These are phyloP conservation scores for Pterocarpus macrocarpus DNA, from an alignment of 306 rosid genomes.

Conservation along the genomic window DNA sequence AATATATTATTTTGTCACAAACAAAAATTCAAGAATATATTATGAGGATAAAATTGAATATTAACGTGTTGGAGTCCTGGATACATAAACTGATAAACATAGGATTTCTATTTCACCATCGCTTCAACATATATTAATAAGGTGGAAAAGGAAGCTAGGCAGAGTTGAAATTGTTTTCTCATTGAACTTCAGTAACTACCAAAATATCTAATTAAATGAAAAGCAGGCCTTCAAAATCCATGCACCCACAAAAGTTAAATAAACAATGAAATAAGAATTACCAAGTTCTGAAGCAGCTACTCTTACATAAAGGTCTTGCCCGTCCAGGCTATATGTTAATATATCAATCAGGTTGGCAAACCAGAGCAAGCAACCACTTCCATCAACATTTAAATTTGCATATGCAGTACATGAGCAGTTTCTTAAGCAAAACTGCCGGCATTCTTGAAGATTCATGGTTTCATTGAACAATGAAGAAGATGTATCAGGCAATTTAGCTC, in stretches of 20 bases:
- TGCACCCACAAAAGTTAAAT: neutral
- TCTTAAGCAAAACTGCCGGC: constrained; percentile 14
- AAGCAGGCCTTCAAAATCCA: neutral
- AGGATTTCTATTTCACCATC: neutral
- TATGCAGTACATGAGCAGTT: constrained; percentile 34
- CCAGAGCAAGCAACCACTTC: no score
- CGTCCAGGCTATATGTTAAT: no score
- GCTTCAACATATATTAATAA: neutral
- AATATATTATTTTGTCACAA: neutral
- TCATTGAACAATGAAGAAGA: constrained; percentile 31
- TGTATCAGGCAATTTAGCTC: constrained; percentile 41
- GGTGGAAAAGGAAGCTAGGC: neutral
- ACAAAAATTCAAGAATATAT: neutral
- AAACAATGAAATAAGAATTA: no score
- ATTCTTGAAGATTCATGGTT: neutral
- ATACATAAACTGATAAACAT: neutral
- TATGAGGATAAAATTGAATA: neutral
- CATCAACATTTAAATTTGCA: constrained; percentile 16
- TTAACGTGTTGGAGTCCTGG: neutral
- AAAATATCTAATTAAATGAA: neutral
- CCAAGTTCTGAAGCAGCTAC: no score
- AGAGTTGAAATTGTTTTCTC: neutral
- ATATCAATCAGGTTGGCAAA: no score
- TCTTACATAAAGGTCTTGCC: no score
- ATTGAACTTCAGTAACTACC: neutral